Evolutionary conservation across 208 protist species (phyloP), one percentile per base, ranked within the genome.

Genomic region (Phytomonas francai): DNA sequence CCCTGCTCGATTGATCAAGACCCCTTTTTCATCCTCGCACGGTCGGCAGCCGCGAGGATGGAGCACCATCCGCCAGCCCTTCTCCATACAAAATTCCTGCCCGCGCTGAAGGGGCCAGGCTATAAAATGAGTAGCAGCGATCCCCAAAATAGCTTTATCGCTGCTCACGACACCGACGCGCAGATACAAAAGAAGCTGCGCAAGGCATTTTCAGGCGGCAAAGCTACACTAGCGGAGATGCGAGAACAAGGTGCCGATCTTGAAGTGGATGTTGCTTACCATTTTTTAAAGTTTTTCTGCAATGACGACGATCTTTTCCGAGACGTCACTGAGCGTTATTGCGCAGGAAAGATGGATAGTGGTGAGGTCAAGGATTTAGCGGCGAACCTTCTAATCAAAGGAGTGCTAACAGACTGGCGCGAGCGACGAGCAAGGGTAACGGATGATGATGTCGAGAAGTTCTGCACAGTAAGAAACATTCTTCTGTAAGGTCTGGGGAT

Each of bases 21-120:
- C 73, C 98, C 98, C 2, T 99, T 99, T 81, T 99, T 99, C 86
- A 88, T 99, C 56, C 84, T 99, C 65, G 98, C 98, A 8, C 79
- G 98, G 31, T 91, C 98, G 76, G 87, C 98, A 28, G 98, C 98
- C 27, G 70, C 86, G n/a, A 76, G 87, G 33, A 71, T 99, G 27
- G 93, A 88, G 63, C 81, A 74, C 39, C 74, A 72, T 2, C 98
- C 99, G 65, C 98, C 98, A 25, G 78, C 96, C 28, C 78, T 99
- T 27, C 85, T 99, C 42, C 96, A 99, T 74, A 91, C 87, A 29
- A 97, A 98, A 65, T 99, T 99, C 71, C 89, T 99, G 65, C 98
- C 98, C 25, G 95, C 98, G 6, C 77, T 99, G 29, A 97, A 98
- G 74, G 98, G 97, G 6, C 36, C 80, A 3, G 71, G 79, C 51